Conservation (phyloP, 257 asterid genomes). For the Solanum microdontum region DNA sequence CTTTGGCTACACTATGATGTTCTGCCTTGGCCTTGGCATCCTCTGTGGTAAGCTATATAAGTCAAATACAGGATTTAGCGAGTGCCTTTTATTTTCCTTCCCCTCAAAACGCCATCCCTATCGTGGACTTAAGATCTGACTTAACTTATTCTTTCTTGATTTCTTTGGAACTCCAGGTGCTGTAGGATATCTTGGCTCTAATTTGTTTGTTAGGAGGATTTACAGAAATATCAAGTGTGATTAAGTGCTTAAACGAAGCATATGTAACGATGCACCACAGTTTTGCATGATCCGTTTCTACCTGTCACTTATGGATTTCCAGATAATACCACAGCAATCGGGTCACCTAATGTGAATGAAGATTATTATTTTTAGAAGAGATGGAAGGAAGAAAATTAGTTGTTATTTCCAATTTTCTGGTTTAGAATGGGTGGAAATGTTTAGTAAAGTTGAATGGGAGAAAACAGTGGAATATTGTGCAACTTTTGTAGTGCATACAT, state of each 20-base stretch:
- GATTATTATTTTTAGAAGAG: conserved; percentile 1
- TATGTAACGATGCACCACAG: not conserved
- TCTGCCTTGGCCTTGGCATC: conserved; percentile 71
- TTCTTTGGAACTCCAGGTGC: conserved; percentile 22
- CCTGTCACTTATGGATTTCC: not conserved
- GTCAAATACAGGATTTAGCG: not conserved
- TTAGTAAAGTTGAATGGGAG: not conserved
- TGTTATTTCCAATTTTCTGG: not conserved
- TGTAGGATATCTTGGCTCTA: conserved; percentile 38
- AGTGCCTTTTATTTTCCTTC: not conserved
- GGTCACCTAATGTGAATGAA: not conserved
- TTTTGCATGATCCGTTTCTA: not conserved
- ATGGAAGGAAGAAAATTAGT: not conserved
- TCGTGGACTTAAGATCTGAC: not conserved
- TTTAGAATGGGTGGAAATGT: not conserved
- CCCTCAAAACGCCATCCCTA: not conserved
- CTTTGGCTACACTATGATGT: conserved; percentile 77
- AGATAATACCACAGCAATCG: not conserved
- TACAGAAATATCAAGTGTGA: conserved; percentile 47
- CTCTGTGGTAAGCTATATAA: conserved; percentile 50
- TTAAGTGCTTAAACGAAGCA: not conserved
- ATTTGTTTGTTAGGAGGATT: conserved; percentile 35
- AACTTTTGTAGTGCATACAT: not conserved
- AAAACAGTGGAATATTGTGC: not conserved
- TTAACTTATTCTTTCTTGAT: not conserved